Conservation (phyloP, 331 rosid genomes). For the Spiraea crenata region DNA sequence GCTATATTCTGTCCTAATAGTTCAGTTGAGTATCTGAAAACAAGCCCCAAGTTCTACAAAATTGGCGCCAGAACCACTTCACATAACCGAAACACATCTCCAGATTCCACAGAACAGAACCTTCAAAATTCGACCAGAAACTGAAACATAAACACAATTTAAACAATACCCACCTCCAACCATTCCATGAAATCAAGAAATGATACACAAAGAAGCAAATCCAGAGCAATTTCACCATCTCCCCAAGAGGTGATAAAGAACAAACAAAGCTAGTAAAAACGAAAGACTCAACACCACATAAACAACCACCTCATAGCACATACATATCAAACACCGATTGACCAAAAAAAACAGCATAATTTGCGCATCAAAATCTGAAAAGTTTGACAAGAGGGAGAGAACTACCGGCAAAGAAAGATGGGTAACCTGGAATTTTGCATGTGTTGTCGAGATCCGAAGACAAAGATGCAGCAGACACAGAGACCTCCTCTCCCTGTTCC, state of each 20-base stretch:
- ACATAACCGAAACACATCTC: neutral
- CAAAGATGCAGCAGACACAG: neutral
- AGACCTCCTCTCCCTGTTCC: constrained; percentile 12
- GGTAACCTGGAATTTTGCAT: constrained; percentile 14
- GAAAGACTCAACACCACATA: neutral
- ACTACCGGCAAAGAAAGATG: constrained; percentile 14
- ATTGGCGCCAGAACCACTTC: neutral
- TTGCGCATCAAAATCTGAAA: neutral
- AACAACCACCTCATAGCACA: neutral
- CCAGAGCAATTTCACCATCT: neutral
- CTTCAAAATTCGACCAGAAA: neutral
- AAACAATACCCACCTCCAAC: constrained; percentile 18
- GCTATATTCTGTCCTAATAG: too few relatives aligned
- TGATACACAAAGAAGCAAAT: neutral
- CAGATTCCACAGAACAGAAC: neutral
- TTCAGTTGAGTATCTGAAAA: neutral
- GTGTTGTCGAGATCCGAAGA: constrained; percentile 6
- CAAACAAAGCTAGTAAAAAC: neutral
- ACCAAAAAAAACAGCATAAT: neutral
- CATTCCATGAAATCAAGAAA: neutral
- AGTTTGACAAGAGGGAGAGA: neutral
- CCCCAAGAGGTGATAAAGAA: neutral
- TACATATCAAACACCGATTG: neutral
- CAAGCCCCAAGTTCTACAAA: neutral
- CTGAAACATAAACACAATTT: neutral